A percentile compares a stretch with the other conserved stretches of the same genome.
Conservation (phyloP, 2,329 filamentous ascomycete genomes). For the Colletotrichum gloeosporioides region DNA sequence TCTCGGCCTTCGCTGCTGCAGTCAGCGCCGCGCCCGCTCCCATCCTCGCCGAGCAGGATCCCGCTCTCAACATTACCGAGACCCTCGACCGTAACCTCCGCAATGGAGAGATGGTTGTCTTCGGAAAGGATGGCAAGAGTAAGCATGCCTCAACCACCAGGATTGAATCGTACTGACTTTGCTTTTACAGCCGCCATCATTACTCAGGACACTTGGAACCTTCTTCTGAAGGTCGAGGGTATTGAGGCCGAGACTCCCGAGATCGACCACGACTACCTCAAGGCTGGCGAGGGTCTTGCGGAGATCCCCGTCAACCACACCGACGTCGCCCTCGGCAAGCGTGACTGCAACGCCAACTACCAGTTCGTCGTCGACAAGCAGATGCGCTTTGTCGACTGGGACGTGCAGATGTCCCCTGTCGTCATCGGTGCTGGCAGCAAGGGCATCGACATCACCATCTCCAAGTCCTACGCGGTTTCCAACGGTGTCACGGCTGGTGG, state of each 20-base stretch:
- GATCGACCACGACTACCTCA: background rate
- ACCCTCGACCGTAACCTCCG: background rate
- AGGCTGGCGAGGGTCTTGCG: background rate
- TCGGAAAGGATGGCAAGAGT: background rate
- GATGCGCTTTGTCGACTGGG: conserved; percentile 20
- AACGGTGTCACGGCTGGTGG: background rate
- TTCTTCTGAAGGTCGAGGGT: background rate
- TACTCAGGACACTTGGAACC: background rate
- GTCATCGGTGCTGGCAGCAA: conserved; percentile 6
- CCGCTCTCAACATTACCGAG: background rate
- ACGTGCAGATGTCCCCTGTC: conserved; percentile 20
- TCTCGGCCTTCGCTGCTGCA: background rate
- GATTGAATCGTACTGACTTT: background rate
- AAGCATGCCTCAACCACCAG: background rate
- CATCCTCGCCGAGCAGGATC: background rate
- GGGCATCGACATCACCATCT: conserved; percentile 12
- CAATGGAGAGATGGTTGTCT: background rate
- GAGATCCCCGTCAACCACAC: background rate
- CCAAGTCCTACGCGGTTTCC: conserved; percentile 7
- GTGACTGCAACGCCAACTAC: conserved; percentile 4
- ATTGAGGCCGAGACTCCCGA: background rate
- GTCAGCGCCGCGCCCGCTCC: conserved; percentile 2
- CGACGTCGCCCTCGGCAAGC: background rate
- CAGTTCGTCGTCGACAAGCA: background rate
- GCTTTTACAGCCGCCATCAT: background rate